A percentile compares a stretch with the other conserved stretches of the same genome.
Evolutionary conservation across 169 alveolate genomes (phyloP).

Genomic region (Besnoitia besnoiti): DNA sequence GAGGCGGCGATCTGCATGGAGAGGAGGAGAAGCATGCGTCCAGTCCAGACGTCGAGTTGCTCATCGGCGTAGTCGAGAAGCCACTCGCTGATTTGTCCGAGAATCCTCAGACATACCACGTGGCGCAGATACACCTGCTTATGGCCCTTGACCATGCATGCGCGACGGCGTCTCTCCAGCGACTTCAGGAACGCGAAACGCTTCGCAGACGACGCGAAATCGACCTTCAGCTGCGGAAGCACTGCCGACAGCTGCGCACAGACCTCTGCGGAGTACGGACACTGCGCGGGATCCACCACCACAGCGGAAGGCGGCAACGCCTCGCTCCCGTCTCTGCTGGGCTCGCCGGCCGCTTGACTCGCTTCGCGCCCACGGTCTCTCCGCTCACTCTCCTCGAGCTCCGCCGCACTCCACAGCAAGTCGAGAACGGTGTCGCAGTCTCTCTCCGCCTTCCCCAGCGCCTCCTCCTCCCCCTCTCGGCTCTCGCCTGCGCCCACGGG

Average conservation of each 20-base stretch:
- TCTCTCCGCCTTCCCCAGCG: not conserved
- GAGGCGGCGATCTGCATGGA: conserved; percentile 65
- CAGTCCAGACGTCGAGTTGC: conserved; percentile 64
- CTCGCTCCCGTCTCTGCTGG: not conserved
- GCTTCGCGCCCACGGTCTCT: not conserved
- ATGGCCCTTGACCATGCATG: not conserved
- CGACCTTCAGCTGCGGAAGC: conserved; percentile 50
- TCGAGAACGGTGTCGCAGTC: conserved; percentile 7
- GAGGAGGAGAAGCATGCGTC: conserved; percentile 57
- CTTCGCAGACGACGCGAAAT: conserved; percentile 51
- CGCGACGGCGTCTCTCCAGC: conserved; percentile 39
- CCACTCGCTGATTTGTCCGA: conserved; percentile 55
- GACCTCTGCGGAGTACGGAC: conserved; percentile 41
- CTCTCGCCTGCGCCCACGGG: too few relatives aligned
- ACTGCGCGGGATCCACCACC: conserved; percentile 38
- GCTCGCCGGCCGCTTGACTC: not conserved
- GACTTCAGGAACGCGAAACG: conserved; percentile 38
- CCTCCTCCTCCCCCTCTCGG: not conserved
- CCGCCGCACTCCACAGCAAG: not conserved
- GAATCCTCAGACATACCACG: conserved; percentile 49
- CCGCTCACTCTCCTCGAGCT: not conserved
- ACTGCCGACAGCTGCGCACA: conserved; percentile 2
- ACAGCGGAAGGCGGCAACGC: not conserved
- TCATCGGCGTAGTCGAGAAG: conserved; percentile 56
- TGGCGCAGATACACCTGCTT: conserved; percentile 19